Evolutionary conservation across 345 rosid genomes (phyloP).

Genomic region (Corchorus capsularis): DNA sequence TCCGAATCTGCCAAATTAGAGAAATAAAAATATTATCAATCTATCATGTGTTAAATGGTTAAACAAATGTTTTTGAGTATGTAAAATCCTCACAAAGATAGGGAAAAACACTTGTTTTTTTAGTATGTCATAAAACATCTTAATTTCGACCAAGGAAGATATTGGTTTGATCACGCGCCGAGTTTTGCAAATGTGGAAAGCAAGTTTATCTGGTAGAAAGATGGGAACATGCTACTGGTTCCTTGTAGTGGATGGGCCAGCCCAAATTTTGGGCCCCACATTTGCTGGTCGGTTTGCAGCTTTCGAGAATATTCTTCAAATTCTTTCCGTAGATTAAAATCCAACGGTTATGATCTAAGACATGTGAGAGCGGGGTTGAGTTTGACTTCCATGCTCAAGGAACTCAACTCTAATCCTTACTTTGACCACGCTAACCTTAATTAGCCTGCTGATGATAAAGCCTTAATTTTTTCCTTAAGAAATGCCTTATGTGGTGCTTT

Average conservation of each 20-base stretch:
- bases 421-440: neutral
- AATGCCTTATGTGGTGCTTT: neutral
- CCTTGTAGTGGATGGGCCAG: neutral
- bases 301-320: neutral
- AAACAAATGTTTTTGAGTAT: no score
- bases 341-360: neutral
- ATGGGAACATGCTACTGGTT: neutral
- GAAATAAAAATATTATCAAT: no score
- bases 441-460: neutral
- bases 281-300: neutral
- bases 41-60: no score
- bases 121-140: no score
- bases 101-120: no score
- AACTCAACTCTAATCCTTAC: neutral
- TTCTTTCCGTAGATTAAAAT: neutral
- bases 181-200: neutral
- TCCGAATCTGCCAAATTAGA: no score
- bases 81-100: no score
- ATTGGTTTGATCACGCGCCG: neutral
- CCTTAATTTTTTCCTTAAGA: neutral
- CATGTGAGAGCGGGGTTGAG: neutral
- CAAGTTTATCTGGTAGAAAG: neutral
- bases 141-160: no score
- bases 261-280: neutral
- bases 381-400: neutral